Evolutionary conservation across 352 stramenopile species (phyloP).

Genomic region (Pythium biforme): DNA sequence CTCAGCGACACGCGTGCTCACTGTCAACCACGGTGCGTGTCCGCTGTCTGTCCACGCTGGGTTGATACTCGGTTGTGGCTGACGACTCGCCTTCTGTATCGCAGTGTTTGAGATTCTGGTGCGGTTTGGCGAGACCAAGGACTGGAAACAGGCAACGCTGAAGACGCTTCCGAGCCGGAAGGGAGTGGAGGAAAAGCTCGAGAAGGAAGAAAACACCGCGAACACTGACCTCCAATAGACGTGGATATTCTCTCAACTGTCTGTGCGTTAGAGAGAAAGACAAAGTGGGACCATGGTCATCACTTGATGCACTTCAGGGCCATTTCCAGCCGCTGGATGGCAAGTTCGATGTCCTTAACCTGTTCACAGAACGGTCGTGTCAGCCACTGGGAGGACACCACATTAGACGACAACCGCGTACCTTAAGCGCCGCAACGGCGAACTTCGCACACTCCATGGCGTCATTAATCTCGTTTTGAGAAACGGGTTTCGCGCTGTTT

Average conservation of each 20-base stretch:
- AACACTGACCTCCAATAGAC: conserved; percentile 6
- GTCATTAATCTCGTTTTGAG: conserved; percentile 77
- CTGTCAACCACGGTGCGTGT: conserved; percentile 85
- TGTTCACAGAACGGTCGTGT: conserved; percentile 20
- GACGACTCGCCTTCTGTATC: background rate
- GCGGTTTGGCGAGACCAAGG: conserved; percentile 59
- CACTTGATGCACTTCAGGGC: conserved; percentile 67
- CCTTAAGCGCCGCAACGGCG: conserved; percentile 76
- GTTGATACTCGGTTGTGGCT: background rate
- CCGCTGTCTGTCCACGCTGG: background rate
- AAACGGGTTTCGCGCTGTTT: conserved; percentile 39
- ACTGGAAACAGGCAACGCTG: conserved; percentile 77
- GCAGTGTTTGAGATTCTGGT: conserved; percentile 83
- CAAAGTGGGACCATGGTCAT: background rate
- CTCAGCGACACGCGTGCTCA: conserved; percentile 71
- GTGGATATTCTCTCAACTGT: conserved; percentile 11
- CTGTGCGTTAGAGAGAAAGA: background rate
- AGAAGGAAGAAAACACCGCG: background rate
- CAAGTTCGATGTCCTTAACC: conserved; percentile 82
- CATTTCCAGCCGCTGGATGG: conserved; percentile 73
- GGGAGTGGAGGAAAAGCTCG: conserved; percentile 52
- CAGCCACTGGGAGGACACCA: background rate
- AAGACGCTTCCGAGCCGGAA: conserved; percentile 69
- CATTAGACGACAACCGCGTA: conserved; percentile 19
- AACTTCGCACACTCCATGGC: conserved; percentile 85